Evolutionary conservation across 2,329 filamentous ascomycete species (phyloP).

Genomic region (Paecilomyces formosus): DNA sequence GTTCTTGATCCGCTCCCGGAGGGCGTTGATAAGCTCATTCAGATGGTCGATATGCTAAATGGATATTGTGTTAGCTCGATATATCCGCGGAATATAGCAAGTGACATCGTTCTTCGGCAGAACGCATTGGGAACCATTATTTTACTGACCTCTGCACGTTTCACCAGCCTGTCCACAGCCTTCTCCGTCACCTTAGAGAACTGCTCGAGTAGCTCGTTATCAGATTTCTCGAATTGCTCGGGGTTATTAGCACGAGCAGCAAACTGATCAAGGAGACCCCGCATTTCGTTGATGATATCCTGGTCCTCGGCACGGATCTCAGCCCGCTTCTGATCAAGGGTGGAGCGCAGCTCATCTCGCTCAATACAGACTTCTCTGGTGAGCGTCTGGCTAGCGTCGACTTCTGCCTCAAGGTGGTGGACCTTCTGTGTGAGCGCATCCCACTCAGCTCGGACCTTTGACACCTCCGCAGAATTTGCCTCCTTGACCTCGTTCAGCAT

Average conservation of each 20-base stretch:
- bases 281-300: conserved; percentile 33
- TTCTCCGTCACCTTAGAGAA: conserved; percentile 52
- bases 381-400: conserved; percentile 29
- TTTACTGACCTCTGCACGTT: conserved; percentile 35
- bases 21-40: conserved; percentile 34
- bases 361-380: conserved; percentile 32
- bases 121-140: conserved; percentile 1
- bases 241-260: conserved; percentile 25
- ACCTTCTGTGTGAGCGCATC: conserved; percentile 24
- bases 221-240: conserved; percentile 27
- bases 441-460: conserved; percentile 27
- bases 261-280: conserved; percentile 32
- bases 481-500: conserved; percentile 30
- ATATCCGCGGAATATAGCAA: not conserved
- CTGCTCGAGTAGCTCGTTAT: conserved; percentile 32
- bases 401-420: conserved; percentile 31
- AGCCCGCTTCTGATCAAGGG: conserved; percentile 31
- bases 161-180: conserved; percentile 36
- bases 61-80: not conserved
- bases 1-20: conserved; percentile 33
- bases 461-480: conserved; percentile 24
- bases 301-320: conserved; percentile 34
- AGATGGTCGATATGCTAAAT: conserved; percentile 35
- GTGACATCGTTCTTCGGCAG: not conserved
- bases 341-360: conserved; percentile 30